Evolutionary conservation across 2,329 filamentous ascomycete genomes (phyloP).

Genomic region (Samsoniella hepiali): DNA sequence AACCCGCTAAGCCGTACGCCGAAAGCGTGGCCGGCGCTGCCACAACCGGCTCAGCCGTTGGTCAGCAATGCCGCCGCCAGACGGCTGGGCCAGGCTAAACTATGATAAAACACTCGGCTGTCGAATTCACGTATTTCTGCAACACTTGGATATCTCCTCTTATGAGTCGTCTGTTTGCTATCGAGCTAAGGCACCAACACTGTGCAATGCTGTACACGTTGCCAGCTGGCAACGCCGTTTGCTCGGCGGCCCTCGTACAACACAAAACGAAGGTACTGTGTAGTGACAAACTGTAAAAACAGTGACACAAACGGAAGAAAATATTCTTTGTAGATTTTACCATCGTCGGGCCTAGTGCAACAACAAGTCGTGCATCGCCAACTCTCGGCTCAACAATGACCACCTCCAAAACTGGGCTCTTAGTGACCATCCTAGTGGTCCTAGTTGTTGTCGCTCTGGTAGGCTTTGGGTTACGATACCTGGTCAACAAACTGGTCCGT

Average conservation of each 20-base stretch:
- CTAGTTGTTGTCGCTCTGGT: neutral
- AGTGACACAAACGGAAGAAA: too few species aligned
- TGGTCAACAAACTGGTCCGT: neutral
- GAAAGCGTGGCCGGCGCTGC: neutral
- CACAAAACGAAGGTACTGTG: neutral
- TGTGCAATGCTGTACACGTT: neutral
- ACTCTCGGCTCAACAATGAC: conserved; percentile 3
- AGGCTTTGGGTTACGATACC: neutral
- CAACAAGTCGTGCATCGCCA: neutral
- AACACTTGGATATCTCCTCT: neutral
- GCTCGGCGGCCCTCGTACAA: neutral
- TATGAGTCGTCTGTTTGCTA: neutral
- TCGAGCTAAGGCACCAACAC: neutral
- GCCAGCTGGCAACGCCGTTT: conserved; percentile 10
- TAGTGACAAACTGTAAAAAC: neutral
- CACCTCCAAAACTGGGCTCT: conserved; percentile 8
- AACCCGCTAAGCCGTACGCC: conserved; percentile 26
- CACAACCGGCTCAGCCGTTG: neutral
- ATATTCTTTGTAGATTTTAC: too few species aligned
- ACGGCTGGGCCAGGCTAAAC: neutral
- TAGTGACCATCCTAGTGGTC: conserved; percentile 13
- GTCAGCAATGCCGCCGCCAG: neutral
- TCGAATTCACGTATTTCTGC: neutral
- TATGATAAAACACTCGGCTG: neutral
- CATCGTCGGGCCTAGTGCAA: neutral